phyloP scores from a whole-genome alignment of 176 grass and related monocot genomes.

The Lolium perenne region DNA sequence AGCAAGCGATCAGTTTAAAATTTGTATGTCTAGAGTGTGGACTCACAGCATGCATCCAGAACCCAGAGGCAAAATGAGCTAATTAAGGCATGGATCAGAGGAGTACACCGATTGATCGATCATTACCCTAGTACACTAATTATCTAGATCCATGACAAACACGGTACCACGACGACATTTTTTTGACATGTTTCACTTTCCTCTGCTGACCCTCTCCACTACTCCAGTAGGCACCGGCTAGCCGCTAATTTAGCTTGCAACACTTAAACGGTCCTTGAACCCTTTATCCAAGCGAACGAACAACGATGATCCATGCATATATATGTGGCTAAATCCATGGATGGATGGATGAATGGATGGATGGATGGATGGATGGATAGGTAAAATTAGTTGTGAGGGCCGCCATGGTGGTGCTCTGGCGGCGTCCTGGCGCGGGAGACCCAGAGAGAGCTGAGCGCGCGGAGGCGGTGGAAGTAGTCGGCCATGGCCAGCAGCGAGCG shows the following conservation, averaged over 20 bases:
- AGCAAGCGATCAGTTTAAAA: no score
- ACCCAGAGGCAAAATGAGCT: neutral
- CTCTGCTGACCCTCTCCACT: neutral
- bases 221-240: neutral
- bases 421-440: constrained; percentile 56
- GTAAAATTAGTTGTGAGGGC: constrained; percentile 31
- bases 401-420: constrained; percentile 37
- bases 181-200: neutral
- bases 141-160: neutral
- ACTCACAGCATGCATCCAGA: neutral
- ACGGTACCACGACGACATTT: neutral
- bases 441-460: constrained; percentile 72
- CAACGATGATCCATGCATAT: neutral
- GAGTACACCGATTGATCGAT: neutral
- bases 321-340: neutral
- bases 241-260: constrained; percentile 20
- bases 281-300: neutral
- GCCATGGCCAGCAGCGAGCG: constrained; percentile 68
- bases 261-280: neutral
- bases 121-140: neutral
- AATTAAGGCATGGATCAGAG: neutral
- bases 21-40: neutral
- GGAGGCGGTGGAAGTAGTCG: constrained; percentile 85
- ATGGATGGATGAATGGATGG: neutral
- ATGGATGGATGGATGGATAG: neutral